Evolutionary conservation across 192 early-diverging fungal species (phyloP).

Genomic region (Mortierella claussenii): DNA sequence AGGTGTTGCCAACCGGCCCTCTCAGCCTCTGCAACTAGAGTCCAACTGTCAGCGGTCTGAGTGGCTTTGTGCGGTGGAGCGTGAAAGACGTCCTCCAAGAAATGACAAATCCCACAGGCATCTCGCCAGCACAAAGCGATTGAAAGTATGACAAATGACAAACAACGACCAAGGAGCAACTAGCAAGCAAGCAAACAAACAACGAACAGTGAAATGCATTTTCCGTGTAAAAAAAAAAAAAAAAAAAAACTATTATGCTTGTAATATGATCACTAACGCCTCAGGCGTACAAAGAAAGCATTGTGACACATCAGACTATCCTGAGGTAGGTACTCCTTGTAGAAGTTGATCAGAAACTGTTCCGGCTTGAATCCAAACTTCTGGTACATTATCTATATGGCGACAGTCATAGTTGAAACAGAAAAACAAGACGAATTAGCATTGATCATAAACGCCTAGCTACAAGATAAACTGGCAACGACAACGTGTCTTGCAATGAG

Average conservation of each 20-base stretch:
- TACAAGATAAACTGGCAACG: not conserved
- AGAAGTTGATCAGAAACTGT: conserved; percentile 89
- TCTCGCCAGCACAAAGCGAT: too few relatives aligned
- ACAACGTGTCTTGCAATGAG: not conserved
- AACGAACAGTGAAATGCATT: not conserved
- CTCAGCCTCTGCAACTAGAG: too few relatives aligned
- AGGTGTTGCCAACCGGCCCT: too few relatives aligned
- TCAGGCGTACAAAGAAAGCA: conserved; percentile 87
- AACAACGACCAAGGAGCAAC: too few relatives aligned
- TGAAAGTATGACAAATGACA: too few relatives aligned
- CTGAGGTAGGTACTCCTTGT: conserved; percentile 86
- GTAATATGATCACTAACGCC: too few relatives aligned
- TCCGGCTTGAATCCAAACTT: conserved; percentile 95
- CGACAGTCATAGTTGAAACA: not conserved
- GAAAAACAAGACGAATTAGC: not conserved
- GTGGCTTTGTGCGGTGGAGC: too few relatives aligned
- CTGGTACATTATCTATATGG: conserved; percentile 82
- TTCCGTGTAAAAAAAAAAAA: not conserved
- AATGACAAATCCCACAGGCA: too few relatives aligned
- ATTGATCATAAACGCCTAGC: not conserved
- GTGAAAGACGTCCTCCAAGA: too few relatives aligned
- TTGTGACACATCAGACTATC: conserved; percentile 81
- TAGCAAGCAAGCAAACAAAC: too few relatives aligned
- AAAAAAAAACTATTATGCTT: not conserved
- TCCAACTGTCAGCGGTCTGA: too few relatives aligned